These are phyloP conservation scores for Solanum bulbocastanum DNA, from an alignment of 257 asterid genomes.

Conservation along the genomic window DNA sequence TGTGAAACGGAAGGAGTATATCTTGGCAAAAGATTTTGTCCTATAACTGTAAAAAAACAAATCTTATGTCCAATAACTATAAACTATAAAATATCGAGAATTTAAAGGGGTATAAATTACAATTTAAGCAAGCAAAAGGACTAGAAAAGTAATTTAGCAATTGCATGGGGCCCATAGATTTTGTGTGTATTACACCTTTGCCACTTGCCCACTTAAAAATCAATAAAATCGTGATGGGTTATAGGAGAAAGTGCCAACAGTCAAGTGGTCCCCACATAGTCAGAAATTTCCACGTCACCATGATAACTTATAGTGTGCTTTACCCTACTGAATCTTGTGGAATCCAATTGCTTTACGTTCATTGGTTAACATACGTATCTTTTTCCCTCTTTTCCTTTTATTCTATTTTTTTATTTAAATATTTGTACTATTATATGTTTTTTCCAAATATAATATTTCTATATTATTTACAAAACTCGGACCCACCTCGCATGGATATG, in stretches of 20 bases:
- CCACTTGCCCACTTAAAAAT: background rate
- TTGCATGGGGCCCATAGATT: background rate
- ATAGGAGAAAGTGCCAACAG: background rate
- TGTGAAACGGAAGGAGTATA: too few species aligned
- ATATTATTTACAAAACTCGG: background rate
- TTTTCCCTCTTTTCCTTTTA: background rate
- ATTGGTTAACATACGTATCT: background rate
- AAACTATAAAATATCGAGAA: background rate
- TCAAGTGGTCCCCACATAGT: background rate
- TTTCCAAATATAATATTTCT: background rate
- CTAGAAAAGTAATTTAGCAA: background rate
- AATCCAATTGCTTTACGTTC: background rate
- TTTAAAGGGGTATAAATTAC: background rate
- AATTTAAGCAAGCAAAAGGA: background rate
- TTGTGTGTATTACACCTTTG: background rate
- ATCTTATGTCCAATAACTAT: background rate
- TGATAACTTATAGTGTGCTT: background rate
- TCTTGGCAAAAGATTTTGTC: background rate
- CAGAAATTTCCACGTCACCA: background rate
- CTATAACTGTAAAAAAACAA: too few species aligned
- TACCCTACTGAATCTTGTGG: background rate
- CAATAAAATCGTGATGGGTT: background rate
- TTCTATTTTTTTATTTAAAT: background rate
- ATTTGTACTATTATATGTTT: background rate
- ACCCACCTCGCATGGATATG: background rate